Percentiles rank a stretch among this genome's conserved stretches.
These are phyloP conservation scores for Fusarium nisikadoi DNA, from an alignment of 2,329 filamentous ascomycete species.

Conservation along the genomic window DNA sequence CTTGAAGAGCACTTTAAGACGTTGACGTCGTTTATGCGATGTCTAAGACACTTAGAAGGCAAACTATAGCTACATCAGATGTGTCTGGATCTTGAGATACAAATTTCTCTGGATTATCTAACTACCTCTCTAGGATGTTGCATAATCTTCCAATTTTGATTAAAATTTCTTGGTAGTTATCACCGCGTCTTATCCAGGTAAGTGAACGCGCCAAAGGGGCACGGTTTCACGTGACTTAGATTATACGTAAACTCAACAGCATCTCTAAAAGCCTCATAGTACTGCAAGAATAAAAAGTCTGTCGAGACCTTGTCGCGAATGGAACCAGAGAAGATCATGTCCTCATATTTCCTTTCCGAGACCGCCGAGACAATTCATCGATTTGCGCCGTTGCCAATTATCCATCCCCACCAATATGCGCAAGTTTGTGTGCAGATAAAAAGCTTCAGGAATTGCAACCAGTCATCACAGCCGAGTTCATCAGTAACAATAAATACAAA, in stretches of 20 bases:
- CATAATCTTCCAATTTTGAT: constrained; percentile 15
- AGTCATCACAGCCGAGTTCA: constrained; percentile 24
- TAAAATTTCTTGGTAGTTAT: background rate
- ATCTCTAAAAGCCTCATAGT: constrained; percentile 1
- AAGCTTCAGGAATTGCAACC: constrained; percentile 13
- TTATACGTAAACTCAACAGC: constrained; percentile 11
- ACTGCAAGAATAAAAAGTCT: constrained; percentile 2
- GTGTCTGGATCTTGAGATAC: background rate
- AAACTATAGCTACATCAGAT: background rate
- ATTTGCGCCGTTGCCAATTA: constrained; percentile 3
- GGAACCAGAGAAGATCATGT: background rate
- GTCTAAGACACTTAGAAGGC: background rate
- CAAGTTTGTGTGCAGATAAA: constrained; percentile 11
- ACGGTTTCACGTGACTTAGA: constrained; percentile 38
- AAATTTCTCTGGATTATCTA: background rate
- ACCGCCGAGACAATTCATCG: constrained; percentile 23
- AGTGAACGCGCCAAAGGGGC: constrained; percentile 11
- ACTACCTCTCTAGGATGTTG: no score
- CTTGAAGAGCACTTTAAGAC: constrained; percentile 12
- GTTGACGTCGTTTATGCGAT: constrained; percentile 13
- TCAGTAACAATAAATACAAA: background rate
- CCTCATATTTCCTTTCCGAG: background rate
- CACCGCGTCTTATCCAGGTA: constrained; percentile 16
- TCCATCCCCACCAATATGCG: background rate
- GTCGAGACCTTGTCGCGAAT: constrained; percentile 29